These are phyloP conservation scores for Ascomycota sp. DNA, from an alignment of 2,329 filamentous ascomycete species.

Conservation along the genomic window DNA sequence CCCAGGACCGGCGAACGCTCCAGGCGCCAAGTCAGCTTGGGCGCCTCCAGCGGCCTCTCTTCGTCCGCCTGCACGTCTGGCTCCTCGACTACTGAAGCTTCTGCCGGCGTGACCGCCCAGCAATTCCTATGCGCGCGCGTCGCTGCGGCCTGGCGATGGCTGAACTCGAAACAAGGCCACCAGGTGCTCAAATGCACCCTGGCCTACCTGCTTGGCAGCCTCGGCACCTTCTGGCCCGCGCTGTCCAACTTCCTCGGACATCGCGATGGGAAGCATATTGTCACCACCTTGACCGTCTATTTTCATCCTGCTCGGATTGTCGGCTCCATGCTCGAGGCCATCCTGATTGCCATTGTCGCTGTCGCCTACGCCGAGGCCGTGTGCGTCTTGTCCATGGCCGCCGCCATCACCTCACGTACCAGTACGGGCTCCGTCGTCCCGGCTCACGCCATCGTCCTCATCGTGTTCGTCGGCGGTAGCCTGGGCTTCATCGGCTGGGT, in stretches of 20 bases:
- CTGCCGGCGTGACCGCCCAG: conserved; percentile 4
- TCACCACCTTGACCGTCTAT: conserved; percentile 82
- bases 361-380: conserved; percentile 50
- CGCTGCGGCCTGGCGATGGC: conserved; percentile 26
- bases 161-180: conserved; percentile 49
- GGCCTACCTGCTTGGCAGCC: conserved; percentile 66
- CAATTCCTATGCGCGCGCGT: conserved; percentile 9
- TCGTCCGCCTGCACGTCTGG: conserved; percentile 4
- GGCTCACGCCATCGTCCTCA: conserved; percentile 56
- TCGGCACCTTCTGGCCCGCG: conserved; percentile 61
- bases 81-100: conserved; percentile 14
- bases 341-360: conserved; percentile 52
- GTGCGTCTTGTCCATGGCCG: conserved; percentile 68
- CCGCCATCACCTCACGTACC: conserved; percentile 55
- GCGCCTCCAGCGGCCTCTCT: conserved; percentile 19
- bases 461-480: conserved; percentile 68
- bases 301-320: conserved; percentile 75
- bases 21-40: conserved; percentile 57
- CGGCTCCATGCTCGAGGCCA: conserved; percentile 76
- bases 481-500: conserved; percentile 75
- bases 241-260: conserved; percentile 54
- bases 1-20: conserved; percentile 70
- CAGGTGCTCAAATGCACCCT: conserved; percentile 78
- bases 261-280: conserved; percentile 81
- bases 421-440: conserved; percentile 41